phyloP scores from a whole-genome alignment of 1,139 yeast species.

The Yamadazyma sp. region DNA sequence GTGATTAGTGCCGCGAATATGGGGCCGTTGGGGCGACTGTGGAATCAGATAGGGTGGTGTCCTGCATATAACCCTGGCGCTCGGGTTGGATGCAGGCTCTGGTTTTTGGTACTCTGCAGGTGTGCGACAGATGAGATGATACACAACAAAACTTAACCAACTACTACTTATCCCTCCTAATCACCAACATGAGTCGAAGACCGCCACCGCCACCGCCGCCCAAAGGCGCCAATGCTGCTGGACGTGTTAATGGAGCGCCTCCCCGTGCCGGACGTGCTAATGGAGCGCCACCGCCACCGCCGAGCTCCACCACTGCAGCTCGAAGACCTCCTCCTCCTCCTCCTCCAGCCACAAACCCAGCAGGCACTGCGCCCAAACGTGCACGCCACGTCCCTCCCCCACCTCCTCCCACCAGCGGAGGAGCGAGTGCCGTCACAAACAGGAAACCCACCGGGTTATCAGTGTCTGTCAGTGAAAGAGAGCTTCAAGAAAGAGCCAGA shows the following conservation, averaged over 20 bases:
- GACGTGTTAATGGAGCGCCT: background rate
- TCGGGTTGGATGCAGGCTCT: no score
- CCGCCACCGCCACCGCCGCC: slow-evolving; percentile 19
- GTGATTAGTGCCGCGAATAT: no score
- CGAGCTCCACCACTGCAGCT: background rate
- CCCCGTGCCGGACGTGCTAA: background rate
- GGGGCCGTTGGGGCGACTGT: background rate
- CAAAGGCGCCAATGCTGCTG: slow-evolving; percentile 1
- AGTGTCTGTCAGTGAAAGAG: slow-evolving; percentile 15
- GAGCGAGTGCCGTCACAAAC: background rate
- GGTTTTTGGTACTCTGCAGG: no score
- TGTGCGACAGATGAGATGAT: background rate
- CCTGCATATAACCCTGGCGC: no score
- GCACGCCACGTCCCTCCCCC: slow-evolving; percentile 11
- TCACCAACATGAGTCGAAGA: slow-evolving; percentile 3
- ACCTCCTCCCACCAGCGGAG: slow-evolving; percentile 18
- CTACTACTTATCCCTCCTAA: background rate
- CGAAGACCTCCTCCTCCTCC: slow-evolving; percentile 7
- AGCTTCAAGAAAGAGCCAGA: slow-evolving; percentile 45
- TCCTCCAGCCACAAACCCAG: background rate
- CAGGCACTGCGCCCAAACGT: slow-evolving; percentile 8
- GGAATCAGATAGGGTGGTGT: no score
- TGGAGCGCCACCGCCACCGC: slow-evolving; percentile 15
- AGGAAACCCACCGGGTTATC: slow-evolving; percentile 3
- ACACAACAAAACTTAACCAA: no score